Evolutionary conservation across 768 basidiomycete species (phyloP).

Genomic region (Leccinum ochraceum): DNA sequence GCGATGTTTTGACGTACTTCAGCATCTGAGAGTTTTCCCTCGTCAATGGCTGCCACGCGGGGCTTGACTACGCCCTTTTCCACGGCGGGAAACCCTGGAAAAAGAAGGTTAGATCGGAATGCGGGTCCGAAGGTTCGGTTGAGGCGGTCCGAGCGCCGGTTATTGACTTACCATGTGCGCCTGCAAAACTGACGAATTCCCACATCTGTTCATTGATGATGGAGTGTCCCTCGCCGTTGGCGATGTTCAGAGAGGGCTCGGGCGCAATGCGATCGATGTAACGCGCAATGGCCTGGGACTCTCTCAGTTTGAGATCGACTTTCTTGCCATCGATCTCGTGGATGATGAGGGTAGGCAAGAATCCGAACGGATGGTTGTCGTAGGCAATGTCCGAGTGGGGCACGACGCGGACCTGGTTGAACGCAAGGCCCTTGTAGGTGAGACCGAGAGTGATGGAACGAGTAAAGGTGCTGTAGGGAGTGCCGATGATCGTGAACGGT

Average conservation of each 20-base stretch:
- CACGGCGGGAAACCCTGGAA: conserved; percentile 29
- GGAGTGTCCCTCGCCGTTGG: conserved; percentile 20
- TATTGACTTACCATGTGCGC: conserved; percentile 23
- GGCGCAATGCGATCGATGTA: conserved; percentile 33
- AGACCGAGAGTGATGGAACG: conserved; percentile 34
- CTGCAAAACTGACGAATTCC: conserved; percentile 33
- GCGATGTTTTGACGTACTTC: conserved; percentile 24
- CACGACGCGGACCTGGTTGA: conserved; percentile 25
- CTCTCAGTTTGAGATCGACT: conserved; percentile 29
- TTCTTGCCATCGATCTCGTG: conserved; percentile 25
- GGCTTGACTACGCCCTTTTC: conserved; percentile 35
- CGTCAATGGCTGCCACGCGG: conserved; percentile 30
- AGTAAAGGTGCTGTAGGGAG: conserved; percentile 36
- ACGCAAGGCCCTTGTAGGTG: conserved; percentile 28
- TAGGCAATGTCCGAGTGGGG: conserved; percentile 33
- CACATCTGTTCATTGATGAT: conserved; percentile 33
- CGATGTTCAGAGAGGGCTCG: conserved; percentile 27
- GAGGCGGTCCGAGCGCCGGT: not conserved
- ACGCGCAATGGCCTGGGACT: conserved; percentile 30
- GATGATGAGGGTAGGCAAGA: conserved; percentile 33
- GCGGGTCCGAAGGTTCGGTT: not conserved
- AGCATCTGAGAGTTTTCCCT: conserved; percentile 21
- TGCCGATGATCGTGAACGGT: conserved; percentile 32
- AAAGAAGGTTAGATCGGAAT: not conserved
- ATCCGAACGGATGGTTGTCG: conserved; percentile 33